phyloP scores from a whole-genome alignment of 2,329 filamentous ascomycete species.

The Alternaria alternata region DNA sequence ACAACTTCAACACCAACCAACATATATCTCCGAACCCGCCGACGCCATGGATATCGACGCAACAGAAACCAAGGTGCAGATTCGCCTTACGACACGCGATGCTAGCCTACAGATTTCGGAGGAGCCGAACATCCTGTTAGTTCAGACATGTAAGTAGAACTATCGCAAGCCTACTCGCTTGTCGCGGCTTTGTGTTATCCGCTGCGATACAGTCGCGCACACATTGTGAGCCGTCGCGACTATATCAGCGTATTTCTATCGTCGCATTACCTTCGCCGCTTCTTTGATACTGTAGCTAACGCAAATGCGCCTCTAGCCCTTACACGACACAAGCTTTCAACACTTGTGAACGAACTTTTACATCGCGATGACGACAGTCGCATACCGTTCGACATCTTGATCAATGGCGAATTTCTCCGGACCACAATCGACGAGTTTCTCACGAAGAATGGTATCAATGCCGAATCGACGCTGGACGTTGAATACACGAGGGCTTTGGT shows the following conservation, averaged over 20 bases:
- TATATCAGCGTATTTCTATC: background rate
- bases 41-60: conserved; percentile 36
- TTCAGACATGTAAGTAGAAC: conserved; percentile 43
- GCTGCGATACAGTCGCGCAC: background rate
- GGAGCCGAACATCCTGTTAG: conserved; percentile 42
- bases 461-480: conserved; percentile 84
- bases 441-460: conserved; percentile 82
- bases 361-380: conserved; percentile 65
- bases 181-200: background rate
- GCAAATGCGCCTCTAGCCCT: conserved; percentile 27
- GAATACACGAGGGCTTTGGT: conserved; percentile 94
- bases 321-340: conserved; percentile 60
- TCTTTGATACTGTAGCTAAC: conserved; percentile 17
- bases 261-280: background rate
- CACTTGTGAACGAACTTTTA: conserved; percentile 69
- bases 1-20: conserved; percentile 13
- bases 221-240: background rate
- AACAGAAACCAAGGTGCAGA: conserved; percentile 45
- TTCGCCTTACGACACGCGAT: conserved; percentile 48
- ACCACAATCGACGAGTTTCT: conserved; percentile 92
- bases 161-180: background rate
- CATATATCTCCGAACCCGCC: conserved; percentile 3
- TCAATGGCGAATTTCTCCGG: conserved; percentile 90
- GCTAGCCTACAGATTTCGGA: conserved; percentile 43
- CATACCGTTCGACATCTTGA: conserved; percentile 90